Percentiles rank a stretch among this genome's conserved stretches.
These are phyloP conservation scores for Sclerotinia glacialis DNA, from an alignment of 2,329 filamentous ascomycete genomes.

Conservation along the genomic window DNA sequence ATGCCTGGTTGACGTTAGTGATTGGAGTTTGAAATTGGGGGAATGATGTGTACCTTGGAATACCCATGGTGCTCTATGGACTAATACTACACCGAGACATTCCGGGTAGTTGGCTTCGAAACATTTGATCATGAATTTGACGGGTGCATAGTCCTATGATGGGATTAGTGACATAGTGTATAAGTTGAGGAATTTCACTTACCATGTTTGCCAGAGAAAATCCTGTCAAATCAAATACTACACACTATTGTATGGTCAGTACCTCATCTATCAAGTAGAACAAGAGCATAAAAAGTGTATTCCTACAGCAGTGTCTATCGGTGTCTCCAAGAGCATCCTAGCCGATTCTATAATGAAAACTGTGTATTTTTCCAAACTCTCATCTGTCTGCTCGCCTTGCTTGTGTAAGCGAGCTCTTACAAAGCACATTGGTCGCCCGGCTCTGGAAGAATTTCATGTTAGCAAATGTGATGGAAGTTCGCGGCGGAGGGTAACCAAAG, in stretches of 20 bases:
- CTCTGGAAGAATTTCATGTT: conserved; percentile 28
- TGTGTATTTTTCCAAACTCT: conserved; percentile 82
- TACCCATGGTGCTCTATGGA: conserved; percentile 95
- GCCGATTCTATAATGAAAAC: conserved; percentile 93
- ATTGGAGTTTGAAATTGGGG: background rate
- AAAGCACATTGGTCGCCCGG: conserved; percentile 80
- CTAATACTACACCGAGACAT: conserved; percentile 80
- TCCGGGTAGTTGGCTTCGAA: conserved; percentile 99
- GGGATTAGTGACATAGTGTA: conserved; percentile 26
- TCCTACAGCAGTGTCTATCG: conserved; percentile 88
- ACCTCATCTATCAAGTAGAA: background rate
- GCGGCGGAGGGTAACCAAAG: too few species aligned
- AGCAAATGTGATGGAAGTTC: background rate
- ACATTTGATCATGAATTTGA: conserved; percentile 99
- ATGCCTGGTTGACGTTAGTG: conserved; percentile 56
- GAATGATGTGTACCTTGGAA: conserved; percentile 68
- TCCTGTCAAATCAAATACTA: conserved; percentile 93
- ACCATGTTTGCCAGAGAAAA: conserved; percentile 96
- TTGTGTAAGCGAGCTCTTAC: conserved; percentile 80
- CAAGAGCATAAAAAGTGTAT: background rate
- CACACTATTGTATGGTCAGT: conserved; percentile 55
- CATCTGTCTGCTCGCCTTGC: conserved; percentile 76
- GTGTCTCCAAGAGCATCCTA: conserved; percentile 74
- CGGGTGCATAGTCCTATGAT: conserved; percentile 78
- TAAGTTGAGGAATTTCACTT: conserved; percentile 33